Conservation (phyloP, 352 stramenopile genomes). For the Phytopythium oedochilum region DNA sequence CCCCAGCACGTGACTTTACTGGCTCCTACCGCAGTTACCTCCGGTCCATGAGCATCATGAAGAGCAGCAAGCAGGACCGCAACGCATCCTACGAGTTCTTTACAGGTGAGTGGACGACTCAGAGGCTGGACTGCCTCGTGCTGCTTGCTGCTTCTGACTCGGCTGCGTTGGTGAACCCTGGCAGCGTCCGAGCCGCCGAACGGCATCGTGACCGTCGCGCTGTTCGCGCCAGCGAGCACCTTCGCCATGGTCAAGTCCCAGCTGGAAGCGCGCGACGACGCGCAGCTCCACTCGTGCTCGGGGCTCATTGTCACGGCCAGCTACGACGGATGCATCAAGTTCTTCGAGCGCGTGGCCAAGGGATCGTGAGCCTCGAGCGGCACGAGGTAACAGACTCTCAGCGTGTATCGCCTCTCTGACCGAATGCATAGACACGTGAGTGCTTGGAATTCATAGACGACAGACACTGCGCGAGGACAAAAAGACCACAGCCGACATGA, state of each 20-base stretch:
- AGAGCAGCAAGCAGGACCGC: conserved; percentile 70
- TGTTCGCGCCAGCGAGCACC: conserved; percentile 77
- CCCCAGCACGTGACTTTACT: neutral
- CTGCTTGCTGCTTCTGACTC: neutral
- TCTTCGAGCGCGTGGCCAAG: conserved; percentile 55
- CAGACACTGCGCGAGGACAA: neutral
- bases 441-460: neutral
- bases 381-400: neutral
- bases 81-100: conserved; percentile 84
- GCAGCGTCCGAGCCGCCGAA: conserved; percentile 59
- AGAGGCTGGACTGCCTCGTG: neutral
- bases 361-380: neutral
- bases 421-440: neutral
- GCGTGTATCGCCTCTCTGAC: neutral
- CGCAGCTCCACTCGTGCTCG: conserved; percentile 65
- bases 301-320: conserved; percentile 78
- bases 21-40: conserved; percentile 12
- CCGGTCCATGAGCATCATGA: conserved; percentile 50
- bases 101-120: conserved; percentile 28
- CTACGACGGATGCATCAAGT: conserved; percentile 85
- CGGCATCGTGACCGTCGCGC: conserved; percentile 73
- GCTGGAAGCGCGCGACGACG: conserved; percentile 51
- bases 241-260: conserved; percentile 80
- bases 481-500: neutral
- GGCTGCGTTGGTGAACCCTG: neutral